These are phyloP conservation scores for Calycina herbarum DNA, from an alignment of 2,329 filamentous ascomycete species.

Conservation along the genomic window DNA sequence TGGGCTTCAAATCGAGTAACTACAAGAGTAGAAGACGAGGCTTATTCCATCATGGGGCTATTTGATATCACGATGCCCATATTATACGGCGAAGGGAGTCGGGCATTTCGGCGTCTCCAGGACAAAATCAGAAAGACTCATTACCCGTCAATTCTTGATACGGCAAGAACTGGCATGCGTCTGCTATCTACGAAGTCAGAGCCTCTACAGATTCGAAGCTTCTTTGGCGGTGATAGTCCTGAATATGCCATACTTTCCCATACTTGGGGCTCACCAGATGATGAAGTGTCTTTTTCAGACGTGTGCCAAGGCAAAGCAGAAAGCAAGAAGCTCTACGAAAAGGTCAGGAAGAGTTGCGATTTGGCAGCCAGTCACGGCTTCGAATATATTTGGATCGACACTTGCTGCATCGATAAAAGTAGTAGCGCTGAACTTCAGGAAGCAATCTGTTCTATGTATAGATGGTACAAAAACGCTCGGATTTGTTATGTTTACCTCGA, in stretches of 20 bases:
- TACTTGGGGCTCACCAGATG: constrained; percentile 12
- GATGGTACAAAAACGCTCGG: constrained; percentile 10
- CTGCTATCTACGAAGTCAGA: not conserved
- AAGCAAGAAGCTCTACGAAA: constrained; percentile 2
- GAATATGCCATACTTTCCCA: constrained; percentile 22
- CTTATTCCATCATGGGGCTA: constrained; percentile 37
- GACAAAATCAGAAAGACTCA: constrained; percentile 39
- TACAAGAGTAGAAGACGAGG: constrained; percentile 32
- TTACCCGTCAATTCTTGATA: constrained; percentile 39
- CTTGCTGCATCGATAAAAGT: constrained; percentile 20
- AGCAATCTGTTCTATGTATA: constrained; percentile 15
- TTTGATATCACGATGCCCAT: constrained; percentile 41
- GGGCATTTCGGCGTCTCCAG: constrained; percentile 39
- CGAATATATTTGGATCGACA: constrained; percentile 17
- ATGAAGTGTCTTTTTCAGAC: constrained; percentile 16
- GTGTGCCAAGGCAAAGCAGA: constrained; percentile 4
- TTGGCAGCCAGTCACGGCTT: constrained; percentile 2
- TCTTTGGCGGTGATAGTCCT: not conserved
- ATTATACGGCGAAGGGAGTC: constrained; percentile 39
- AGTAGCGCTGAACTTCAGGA: constrained; percentile 7
- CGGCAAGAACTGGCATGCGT: not conserved
- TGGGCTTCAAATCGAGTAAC: constrained; percentile 39
- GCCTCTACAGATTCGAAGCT: not conserved
- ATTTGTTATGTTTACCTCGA: constrained; percentile 13
- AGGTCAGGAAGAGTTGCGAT: not conserved